Evolutionary conservation across 225 moss, liverwort and hornwort species (phyloP), one percentile per base, ranked within the genome.

Genomic region (Sphagnum contortum): DNA sequence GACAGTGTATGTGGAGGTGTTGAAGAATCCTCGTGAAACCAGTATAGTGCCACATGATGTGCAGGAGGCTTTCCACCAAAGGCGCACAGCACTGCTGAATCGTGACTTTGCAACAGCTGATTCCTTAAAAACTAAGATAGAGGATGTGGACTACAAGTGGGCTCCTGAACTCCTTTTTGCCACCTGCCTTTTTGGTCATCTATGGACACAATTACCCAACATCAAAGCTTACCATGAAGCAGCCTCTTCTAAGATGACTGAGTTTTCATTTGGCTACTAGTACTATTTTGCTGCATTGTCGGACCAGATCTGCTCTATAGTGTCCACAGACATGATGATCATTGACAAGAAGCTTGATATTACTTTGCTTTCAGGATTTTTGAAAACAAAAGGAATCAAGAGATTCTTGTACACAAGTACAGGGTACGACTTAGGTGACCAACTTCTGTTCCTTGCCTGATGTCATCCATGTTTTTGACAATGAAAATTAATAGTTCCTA

Each of bases 61-160:
- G 2, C 62, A 70, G 61, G 71, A 87, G 3, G 78, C 80, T n/a
- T 61, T 76, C 55, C 65, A 68, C 52, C 64, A 12, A 60, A 73
- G 87, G 67, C 73, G 57, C 6, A 49, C 55, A 0, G 80, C 87
- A 3, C 74, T 70, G 44, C 66, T 62, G 59, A 77, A 83, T 3
- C 80, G 61, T 64, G 68, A 87, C 59, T 73, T 71, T 2, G 45
- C 51, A 9, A 55, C 78, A 4, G 83, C 83, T 3, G 80, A 83
- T 62, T 74, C 76, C 47, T 55, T 83, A 3, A 75, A 75, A 47
- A 80, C 65, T 56, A 75, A 83, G 57, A 87, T 87, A 8, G 69
- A 72, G 47, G 68, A 87, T 78, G 83, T 73, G 12, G 83, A 78
- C 63, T 87, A 87, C 77, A 87, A 78, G 87, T 87, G 5, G 3